Percentiles rank a stretch among this genome's conserved stretches.
phyloP scores from a whole-genome alignment of 306 rosid genomes.

The Lathyrus sativus region DNA sequence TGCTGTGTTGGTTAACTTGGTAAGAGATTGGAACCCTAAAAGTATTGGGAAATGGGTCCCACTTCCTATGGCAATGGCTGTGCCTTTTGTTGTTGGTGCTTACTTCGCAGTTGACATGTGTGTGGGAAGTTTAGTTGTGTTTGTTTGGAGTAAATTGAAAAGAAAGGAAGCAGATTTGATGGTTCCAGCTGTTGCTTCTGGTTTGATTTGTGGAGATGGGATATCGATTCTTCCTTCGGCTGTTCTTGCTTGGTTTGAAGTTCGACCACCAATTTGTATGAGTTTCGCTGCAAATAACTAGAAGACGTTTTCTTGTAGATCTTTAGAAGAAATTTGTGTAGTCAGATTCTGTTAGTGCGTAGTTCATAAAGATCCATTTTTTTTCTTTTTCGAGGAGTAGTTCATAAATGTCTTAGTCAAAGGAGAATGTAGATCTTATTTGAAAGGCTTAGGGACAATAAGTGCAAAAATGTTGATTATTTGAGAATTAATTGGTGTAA shows the following conservation, averaged over 20 bases:
- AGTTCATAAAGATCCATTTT: not conserved
- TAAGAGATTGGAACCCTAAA: constrained; percentile 59
- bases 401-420: constrained; percentile 4
- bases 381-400: not conserved
- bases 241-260: constrained; percentile 69
- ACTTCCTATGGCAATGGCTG: constrained; percentile 96
- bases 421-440: not conserved
- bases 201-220: constrained; percentile 92
- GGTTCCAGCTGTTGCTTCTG: constrained; percentile 91
- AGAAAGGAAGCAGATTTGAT: constrained; percentile 52
- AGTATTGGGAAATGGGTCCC: constrained; percentile 66
- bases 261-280: constrained; percentile 84
- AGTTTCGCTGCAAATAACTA: constrained; percentile 51
- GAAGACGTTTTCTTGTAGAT: constrained; percentile 34
- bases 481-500: not conserved
- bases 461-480: not conserved
- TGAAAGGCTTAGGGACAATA: constrained; percentile 5
- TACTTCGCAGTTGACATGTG: constrained; percentile 91
- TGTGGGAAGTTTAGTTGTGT: constrained; percentile 73
- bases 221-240: constrained; percentile 88
- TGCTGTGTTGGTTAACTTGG: constrained; percentile 62
- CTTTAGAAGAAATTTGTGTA: constrained; percentile 3
- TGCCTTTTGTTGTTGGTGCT: constrained; percentile 83
- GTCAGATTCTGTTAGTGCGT: not conserved
- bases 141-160: constrained; percentile 58